These are phyloP conservation scores for Xylaria sp. DNA, from an alignment of 2,329 filamentous ascomycete genomes.

Conservation along the genomic window DNA sequence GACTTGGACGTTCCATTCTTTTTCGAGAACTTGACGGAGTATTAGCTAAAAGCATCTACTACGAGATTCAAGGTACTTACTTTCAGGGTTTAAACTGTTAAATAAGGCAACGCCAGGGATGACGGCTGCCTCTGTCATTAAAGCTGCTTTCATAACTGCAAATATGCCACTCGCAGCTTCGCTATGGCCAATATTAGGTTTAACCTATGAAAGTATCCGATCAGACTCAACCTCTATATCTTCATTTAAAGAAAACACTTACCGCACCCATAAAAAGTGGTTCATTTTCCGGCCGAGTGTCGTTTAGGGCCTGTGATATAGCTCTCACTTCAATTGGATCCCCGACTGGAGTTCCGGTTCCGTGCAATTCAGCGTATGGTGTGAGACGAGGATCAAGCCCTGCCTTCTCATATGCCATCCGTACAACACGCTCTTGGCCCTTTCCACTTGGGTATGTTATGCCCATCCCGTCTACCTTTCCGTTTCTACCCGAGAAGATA, in stretches of 20 bases:
- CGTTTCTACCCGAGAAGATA: conserved; percentile 35
- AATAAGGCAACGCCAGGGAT: conserved; percentile 37
- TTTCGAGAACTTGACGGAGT: conserved; percentile 29
- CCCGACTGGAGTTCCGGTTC: conserved; percentile 44
- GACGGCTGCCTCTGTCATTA: conserved; percentile 37
- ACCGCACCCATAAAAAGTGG: conserved; percentile 41
- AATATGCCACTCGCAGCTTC: conserved; percentile 44
- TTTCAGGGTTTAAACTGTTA: conserved; percentile 41
- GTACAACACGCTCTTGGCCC: conserved; percentile 42
- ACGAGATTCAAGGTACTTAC: conserved; percentile 21
- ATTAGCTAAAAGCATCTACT: not conserved
- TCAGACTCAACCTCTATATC: not conserved
- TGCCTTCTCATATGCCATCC: conserved; percentile 39
- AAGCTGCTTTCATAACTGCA: conserved; percentile 40
- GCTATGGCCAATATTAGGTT: conserved; percentile 45
- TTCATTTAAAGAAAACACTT: conserved; percentile 5
- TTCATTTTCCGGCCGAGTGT: conserved; percentile 31
- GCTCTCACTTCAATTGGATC: conserved; percentile 45
- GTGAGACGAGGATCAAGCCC: conserved; percentile 42
- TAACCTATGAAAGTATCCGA: conserved; percentile 26
- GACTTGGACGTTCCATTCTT: conserved; percentile 42
- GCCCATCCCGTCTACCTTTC: conserved; percentile 44
- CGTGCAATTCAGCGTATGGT: conserved; percentile 44
- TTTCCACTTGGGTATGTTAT: conserved; percentile 47
- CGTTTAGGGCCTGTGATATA: conserved; percentile 39